Percentiles rank a stretch among this genome's conserved stretches.
These are phyloP conservation scores for Naganishia randhawae DNA, from an alignment of 768 basidiomycete species.

Conservation along the genomic window DNA sequence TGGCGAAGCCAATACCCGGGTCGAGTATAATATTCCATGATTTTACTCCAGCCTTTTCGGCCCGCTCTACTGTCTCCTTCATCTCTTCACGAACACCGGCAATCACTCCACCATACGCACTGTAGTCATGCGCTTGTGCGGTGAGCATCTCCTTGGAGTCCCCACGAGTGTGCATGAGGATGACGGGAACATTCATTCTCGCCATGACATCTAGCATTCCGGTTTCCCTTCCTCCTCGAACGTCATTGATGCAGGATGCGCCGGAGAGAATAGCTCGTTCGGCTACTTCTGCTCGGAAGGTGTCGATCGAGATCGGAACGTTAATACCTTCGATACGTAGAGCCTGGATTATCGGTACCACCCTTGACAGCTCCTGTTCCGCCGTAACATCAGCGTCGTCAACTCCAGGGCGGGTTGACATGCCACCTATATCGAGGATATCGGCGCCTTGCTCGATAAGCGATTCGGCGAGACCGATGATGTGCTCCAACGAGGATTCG, in stretches of 20 bases:
- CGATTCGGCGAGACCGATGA: constrained; percentile 49
- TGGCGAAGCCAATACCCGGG: constrained; percentile 93
- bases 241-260: constrained; percentile 91
- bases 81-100: constrained; percentile 70
- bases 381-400: constrained; percentile 61
- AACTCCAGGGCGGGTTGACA: constrained; percentile 76
- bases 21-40: constrained; percentile 87
- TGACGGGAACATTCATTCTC: constrained; percentile 67
- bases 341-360: constrained; percentile 66
- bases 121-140: constrained; percentile 56
- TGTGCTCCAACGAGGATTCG: constrained; percentile 58
- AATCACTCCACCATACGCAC: constrained; percentile 56
- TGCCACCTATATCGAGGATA: constrained; percentile 89
- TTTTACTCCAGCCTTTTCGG: constrained; percentile 61
- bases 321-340: constrained; percentile 54
- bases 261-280: constrained; percentile 70
- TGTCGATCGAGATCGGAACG: constrained; percentile 75
- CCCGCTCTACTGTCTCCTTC: constrained; percentile 49
- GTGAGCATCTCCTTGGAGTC: constrained; percentile 71
- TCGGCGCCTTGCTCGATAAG: constrained; percentile 62
- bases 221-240: constrained; percentile 64
- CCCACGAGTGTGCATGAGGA: constrained; percentile 92
- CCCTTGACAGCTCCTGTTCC: constrained; percentile 68
- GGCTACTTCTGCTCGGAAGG: constrained; percentile 79
- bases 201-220: constrained; percentile 68